phyloP scores from a whole-genome alignment of 2,329 filamentous ascomycete species.

The Fusarium gaditjirri region DNA sequence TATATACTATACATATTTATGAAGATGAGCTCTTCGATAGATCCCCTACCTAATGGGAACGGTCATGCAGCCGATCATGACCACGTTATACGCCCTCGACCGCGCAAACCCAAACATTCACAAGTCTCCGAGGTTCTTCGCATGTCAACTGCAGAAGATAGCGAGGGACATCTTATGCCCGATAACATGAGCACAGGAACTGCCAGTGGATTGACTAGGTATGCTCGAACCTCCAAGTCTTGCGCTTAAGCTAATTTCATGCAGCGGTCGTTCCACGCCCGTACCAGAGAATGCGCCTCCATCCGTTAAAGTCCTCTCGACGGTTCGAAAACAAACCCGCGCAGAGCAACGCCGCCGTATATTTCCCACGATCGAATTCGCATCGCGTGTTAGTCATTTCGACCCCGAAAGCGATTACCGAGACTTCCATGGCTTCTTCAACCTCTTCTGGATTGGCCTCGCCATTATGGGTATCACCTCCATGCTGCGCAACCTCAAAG shows the following conservation, averaged over 20 bases:
- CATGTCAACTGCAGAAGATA: slow-evolving; percentile 48
- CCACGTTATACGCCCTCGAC: slow-evolving; percentile 60
- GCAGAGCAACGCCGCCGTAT: slow-evolving; percentile 83
- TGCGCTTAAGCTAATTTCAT: slow-evolving; percentile 10
- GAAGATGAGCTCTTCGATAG: slow-evolving; percentile 46
- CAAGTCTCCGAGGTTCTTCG: slow-evolving; percentile 58
- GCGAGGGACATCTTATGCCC: slow-evolving; percentile 50
- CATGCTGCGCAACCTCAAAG: slow-evolving; percentile 92
- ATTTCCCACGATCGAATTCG: slow-evolving; percentile 93
- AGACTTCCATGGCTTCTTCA: slow-evolving; percentile 97
- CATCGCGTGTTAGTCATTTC: slow-evolving; percentile 92
- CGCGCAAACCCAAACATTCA: slow-evolving; percentile 60
- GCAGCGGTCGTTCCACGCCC: slow-evolving; percentile 84
- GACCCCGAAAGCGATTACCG: slow-evolving; percentile 91
- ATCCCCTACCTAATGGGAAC: slow-evolving; percentile 45
- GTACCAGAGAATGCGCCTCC: slow-evolving; percentile 91
- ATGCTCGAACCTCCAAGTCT: slow-evolving; percentile 8
- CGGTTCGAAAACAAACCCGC: slow-evolving; percentile 83
- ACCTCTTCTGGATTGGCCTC: slow-evolving; percentile 96
- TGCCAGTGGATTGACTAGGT: slow-evolving; percentile 60
- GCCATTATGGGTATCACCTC: slow-evolving; percentile 97
- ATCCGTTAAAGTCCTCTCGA: slow-evolving; percentile 86
- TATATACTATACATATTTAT: neutral
- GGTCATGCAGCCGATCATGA: slow-evolving; percentile 48
- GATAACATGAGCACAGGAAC: slow-evolving; percentile 46